Evolutionary conservation across 2,329 filamentous ascomycete species (phyloP).

Genomic region (Fonsecaea multimorphosa): DNA sequence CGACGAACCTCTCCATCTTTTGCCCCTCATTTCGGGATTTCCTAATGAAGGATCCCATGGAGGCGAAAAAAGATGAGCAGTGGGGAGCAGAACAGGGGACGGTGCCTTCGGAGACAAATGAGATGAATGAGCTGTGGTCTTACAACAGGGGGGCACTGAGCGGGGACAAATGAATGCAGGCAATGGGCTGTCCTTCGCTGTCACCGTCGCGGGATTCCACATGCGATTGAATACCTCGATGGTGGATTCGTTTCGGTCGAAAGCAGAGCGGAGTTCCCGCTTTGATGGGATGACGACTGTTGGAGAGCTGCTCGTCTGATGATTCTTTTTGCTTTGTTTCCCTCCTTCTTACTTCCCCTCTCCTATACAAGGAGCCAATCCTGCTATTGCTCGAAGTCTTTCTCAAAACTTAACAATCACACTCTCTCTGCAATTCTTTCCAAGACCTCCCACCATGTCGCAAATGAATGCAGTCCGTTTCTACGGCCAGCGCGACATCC

Average conservation of each 20-base stretch:
- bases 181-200: not conserved
- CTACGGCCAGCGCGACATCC: conserved; percentile 52
- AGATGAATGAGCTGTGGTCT: not conserved
- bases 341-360: not conserved
- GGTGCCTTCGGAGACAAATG: not conserved
- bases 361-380: not conserved
- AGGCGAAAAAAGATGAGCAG: not conserved
- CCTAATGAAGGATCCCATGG: conserved; percentile 19
- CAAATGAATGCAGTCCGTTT: conserved; percentile 57
- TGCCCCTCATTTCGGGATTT: conserved; percentile 27
- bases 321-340: conserved; percentile 11
- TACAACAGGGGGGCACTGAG: not conserved
- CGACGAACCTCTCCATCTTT: not conserved
- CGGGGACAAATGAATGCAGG: not conserved
- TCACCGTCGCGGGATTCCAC: not conserved
- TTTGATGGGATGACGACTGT: conserved; percentile 1
- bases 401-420: not conserved
- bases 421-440: not conserved
- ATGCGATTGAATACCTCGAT: not conserved
- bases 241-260: conserved; percentile 1
- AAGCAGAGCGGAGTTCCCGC: conserved; percentile 6
- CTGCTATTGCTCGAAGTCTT: not conserved
- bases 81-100: not conserved
- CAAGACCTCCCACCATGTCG: conserved; percentile 30
- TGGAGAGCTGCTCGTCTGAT: conserved; percentile 20